Conservation (phyloP, 371 early-diverging fungal species). For the Lichtheimia ramosa region DNA sequence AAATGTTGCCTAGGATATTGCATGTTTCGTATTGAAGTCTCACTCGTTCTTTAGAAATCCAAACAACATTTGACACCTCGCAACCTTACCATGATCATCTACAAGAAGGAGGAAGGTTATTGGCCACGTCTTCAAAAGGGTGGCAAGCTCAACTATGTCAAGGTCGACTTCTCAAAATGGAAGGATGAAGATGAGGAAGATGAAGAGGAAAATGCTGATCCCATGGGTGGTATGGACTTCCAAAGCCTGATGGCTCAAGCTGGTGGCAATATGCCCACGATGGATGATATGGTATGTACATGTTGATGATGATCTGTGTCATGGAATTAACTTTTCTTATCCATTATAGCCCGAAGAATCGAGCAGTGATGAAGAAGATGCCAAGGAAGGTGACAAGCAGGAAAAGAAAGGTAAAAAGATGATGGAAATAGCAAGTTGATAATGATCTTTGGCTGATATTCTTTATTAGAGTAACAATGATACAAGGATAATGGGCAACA, state of each 20-base stretch:
- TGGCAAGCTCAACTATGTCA: constrained; percentile 72
- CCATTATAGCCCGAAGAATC: neutral
- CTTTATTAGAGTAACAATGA: no score
- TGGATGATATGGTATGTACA: constrained; percentile 12
- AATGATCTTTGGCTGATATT: no score
- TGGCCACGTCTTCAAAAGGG: constrained; percentile 88
- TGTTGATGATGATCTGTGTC: no score
- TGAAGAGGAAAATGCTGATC: constrained; percentile 20
- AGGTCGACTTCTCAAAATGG: constrained; percentile 92
- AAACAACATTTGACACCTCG: constrained; percentile 69
- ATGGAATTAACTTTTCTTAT: no score
- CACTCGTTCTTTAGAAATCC: constrained; percentile 52
- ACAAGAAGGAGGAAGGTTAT: constrained; percentile 70
- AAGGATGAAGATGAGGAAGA: constrained; percentile 94
- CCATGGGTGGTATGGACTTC: constrained; percentile 52
- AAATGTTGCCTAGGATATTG: constrained; percentile 7
- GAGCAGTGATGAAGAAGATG: constrained; percentile 7
- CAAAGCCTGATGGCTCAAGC: constrained; percentile 41
- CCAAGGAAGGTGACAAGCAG: neutral
- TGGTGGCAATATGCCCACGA: constrained; percentile 22
- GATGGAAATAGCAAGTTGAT: no score
- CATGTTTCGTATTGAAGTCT: no score
- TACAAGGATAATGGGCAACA: no score
- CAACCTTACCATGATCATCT: constrained; percentile 61
- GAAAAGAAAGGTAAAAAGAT: constrained; percentile 7